phyloP scores from a whole-genome alignment of 768 basidiomycete species.

The Collybiopsis confluens region DNA sequence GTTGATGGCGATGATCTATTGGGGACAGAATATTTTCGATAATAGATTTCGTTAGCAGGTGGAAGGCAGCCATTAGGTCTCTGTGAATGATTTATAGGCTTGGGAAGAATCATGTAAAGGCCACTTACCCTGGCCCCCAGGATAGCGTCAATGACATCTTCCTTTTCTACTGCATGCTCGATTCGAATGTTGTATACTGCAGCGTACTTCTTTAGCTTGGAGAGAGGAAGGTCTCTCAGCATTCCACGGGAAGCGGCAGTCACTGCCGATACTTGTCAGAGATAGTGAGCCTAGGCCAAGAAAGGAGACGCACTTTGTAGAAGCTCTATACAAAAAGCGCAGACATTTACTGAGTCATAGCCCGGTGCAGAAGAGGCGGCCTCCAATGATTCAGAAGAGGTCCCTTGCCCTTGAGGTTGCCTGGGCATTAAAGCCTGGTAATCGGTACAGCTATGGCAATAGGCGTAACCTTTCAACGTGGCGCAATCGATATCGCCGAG shows the following conservation, averaged over 20 bases:
- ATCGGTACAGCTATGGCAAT: slow-evolving; percentile 72
- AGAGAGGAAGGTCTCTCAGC: slow-evolving; percentile 51
- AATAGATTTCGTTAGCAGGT: slow-evolving; percentile 57
- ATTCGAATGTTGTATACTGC: slow-evolving; percentile 65
- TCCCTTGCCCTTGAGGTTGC: neutral
- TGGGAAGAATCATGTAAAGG: neutral
- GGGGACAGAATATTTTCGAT: slow-evolving; percentile 62
- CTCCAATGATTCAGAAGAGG: slow-evolving; percentile 17
- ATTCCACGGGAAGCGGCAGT: slow-evolving; percentile 61
- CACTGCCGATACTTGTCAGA: slow-evolving; percentile 40
- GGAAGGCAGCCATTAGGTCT: slow-evolving; percentile 59
- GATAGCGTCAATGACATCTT: slow-evolving; percentile 69
- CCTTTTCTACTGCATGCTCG: slow-evolving; percentile 67
- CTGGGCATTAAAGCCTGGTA: slow-evolving; percentile 80
- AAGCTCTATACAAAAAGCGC: slow-evolving; percentile 70
- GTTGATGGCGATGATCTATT: slow-evolving; percentile 23
- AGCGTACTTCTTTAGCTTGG: slow-evolving; percentile 66
- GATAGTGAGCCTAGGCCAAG: neutral
- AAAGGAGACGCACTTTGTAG: slow-evolving; percentile 47
- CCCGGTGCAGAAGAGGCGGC: slow-evolving; percentile 34
- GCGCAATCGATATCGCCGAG: neutral
- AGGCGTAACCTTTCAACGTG: slow-evolving; percentile 51
- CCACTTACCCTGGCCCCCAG: slow-evolving; percentile 47
- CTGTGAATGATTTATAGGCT: slow-evolving; percentile 26
- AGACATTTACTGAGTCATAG: slow-evolving; percentile 64